Evolutionary conservation across 345 rosid species (phyloP), one percentile per base, ranked within the genome.

Genomic region (Acer saccharum): DNA sequence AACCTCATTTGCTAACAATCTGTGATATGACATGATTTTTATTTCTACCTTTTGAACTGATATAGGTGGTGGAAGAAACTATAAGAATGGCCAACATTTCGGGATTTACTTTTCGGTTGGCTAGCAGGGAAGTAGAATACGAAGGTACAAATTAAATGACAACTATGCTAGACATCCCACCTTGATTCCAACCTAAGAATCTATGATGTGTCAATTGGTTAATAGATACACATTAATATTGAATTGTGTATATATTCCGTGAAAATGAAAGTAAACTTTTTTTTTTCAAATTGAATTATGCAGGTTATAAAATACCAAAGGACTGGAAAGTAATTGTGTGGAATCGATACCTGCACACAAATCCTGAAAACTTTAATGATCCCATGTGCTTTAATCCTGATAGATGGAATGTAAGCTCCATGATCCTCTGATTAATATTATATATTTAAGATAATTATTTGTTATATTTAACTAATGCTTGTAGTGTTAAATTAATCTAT

Each of bases 231-330:
- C n/a, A n/a, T n/a, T n/a, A n/a, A 35, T 35, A 35, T 35, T 35
- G 39, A 35, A 35, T 35, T 35, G 39, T 35, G 39, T 35, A 35
- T 35, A 35, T 35, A 5, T 4, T 43, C 46, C 0, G 46, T 43
- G 11, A 43, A 43, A 43, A 43, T 43, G 9, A 9, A 8, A 8
- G 46, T 43, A 35, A 13, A 50, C 16, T 50, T 18, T 11, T 14
- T 50, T 14, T 29, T 29, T 23, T 23, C 25, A 50, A 50, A 50
- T 14, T 0, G 0, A 2, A 14, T 13, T 60, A 14, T 81, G 68
- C 79, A 82, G 87, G 85, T 61, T 76, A 80, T 43, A 79, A 57
- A 52, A 84, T 86, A 60, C 91, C 91, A 16, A 83, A 88, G 73
- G 71, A 50, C 18, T 86, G 89, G 88, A 81, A 68, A 52, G 85